phyloP scores from a whole-genome alignment of 352 stramenopile genomes.

The Aphanomyces cochlioides region DNA sequence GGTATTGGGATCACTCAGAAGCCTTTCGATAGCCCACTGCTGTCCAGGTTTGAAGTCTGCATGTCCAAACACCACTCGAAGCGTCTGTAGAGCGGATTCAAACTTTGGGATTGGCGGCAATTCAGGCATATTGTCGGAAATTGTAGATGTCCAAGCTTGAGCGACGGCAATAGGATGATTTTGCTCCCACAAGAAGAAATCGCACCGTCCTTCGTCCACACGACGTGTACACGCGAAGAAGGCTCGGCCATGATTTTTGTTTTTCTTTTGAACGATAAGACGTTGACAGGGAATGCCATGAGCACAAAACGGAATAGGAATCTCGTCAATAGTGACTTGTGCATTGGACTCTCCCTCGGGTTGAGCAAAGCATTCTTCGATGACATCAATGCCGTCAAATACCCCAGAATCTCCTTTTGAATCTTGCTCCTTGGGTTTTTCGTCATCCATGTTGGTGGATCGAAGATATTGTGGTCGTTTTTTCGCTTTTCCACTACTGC shows the following conservation, averaged over 20 bases:
- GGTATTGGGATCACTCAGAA: constrained; percentile 48
- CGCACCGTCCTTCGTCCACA: constrained; percentile 72
- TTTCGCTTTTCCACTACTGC: constrained; percentile 58
- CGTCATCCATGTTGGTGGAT: constrained; percentile 47
- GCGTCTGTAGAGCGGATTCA: constrained; percentile 10
- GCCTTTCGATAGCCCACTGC: constrained; percentile 76
- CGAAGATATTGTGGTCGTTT: constrained; percentile 68
- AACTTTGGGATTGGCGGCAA: constrained; percentile 17
- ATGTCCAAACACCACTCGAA: constrained; percentile 84
- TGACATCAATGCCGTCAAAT: constrained; percentile 71
- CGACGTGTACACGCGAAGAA: constrained; percentile 73
- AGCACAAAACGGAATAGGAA: constrained; percentile 54
- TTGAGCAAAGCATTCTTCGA: constrained; percentile 69
- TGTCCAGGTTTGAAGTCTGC: constrained; percentile 72
- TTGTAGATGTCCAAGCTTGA: neutral
- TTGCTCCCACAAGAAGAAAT: constrained; percentile 83
- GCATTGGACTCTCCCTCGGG: constrained; percentile 31
- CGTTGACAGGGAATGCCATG: constrained; percentile 56
- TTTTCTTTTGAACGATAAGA: constrained; percentile 81
- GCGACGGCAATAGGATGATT: constrained; percentile 48
- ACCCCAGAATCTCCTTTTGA: constrained; percentile 25
- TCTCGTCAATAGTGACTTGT: neutral
- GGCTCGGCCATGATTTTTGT: constrained; percentile 64
- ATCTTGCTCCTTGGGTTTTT: constrained; percentile 10
- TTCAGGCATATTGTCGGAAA: neutral